Evolutionary conservation across 2,329 filamentous ascomycete genomes (phyloP).

Genomic region (Fusarium siculi): DNA sequence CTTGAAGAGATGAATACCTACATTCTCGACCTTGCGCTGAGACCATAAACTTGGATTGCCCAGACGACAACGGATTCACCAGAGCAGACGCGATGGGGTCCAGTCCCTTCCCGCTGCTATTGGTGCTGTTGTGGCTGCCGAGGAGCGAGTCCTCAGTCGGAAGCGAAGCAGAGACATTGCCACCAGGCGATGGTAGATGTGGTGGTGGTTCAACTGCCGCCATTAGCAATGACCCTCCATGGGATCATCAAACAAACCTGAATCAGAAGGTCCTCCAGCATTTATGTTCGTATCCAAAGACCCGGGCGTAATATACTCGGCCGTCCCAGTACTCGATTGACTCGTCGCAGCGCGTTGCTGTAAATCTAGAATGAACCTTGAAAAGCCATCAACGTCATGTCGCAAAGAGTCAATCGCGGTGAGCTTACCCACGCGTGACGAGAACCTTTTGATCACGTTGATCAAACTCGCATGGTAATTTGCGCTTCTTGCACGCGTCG

Average conservation of each 20-base stretch:
- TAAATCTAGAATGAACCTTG: conserved; percentile 51
- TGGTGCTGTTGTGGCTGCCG: conserved; percentile 28
- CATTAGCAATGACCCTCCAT: fast-evolving
- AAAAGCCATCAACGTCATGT: background rate
- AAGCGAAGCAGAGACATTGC: conserved; percentile 20
- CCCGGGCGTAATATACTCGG: conserved; percentile 38
- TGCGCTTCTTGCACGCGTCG: conserved; percentile 48
- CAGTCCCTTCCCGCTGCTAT: conserved; percentile 28
- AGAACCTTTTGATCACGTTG: conserved; percentile 60
- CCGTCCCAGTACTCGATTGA: conserved; percentile 8
- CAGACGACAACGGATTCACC: conserved; percentile 55
- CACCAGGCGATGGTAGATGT: conserved; percentile 1
- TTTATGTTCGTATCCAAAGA: conserved; percentile 38
- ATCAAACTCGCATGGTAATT: conserved; percentile 48
- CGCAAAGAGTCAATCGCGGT: background rate
- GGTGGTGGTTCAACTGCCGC: conserved; percentile 8
- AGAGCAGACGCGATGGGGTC: conserved; percentile 48
- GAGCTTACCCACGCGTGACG: conserved; percentile 56
- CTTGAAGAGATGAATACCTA: conserved; percentile 36
- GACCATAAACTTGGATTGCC: conserved; percentile 54
- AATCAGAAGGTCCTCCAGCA: conserved; percentile 23
- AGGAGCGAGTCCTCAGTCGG: conserved; percentile 27
- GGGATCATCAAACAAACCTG: background rate
- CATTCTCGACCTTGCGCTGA: conserved; percentile 55
- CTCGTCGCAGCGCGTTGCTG: conserved; percentile 43